Evolutionary conservation across 2,329 filamentous ascomycete species (phyloP).

Genomic region (Pestalotiopsis sp.): DNA sequence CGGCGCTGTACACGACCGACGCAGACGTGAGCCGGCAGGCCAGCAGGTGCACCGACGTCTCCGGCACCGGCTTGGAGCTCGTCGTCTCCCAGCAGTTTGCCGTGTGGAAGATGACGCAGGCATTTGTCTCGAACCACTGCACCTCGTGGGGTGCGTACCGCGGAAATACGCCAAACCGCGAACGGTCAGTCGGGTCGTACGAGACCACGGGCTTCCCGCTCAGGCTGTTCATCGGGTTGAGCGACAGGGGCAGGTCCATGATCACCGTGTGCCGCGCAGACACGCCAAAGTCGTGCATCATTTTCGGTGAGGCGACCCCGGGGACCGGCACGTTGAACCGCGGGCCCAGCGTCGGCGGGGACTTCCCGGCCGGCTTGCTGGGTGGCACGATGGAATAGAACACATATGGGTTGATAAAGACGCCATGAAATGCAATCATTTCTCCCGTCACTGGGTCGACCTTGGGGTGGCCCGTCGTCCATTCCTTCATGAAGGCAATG

Average conservation of each 20-base stretch:
- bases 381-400: constrained; percentile 58
- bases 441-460: constrained; percentile 67
- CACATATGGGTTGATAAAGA: constrained; percentile 66
- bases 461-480: constrained; percentile 71
- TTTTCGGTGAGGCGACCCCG: constrained; percentile 64
- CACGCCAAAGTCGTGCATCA: constrained; percentile 79
- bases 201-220: constrained; percentile 58
- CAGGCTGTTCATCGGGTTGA: constrained; percentile 64
- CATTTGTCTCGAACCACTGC: constrained; percentile 68
- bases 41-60: constrained; percentile 61
- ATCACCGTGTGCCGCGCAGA: constrained; percentile 66
- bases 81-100: constrained; percentile 70
- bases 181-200: constrained; percentile 58
- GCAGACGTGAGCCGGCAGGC: constrained; percentile 69
- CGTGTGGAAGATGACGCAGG: constrained; percentile 73
- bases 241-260: constrained; percentile 67
- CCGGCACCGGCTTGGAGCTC: constrained; percentile 24
- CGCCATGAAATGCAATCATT: constrained; percentile 68
- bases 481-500: constrained; percentile 67
- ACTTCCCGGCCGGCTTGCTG: constrained; percentile 24
- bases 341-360: constrained; percentile 27
- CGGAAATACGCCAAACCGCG: constrained; percentile 71
- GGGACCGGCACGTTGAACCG: constrained; percentile 58
- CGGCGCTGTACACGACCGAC: constrained; percentile 65
- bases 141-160: constrained; percentile 58